Evolutionary conservation across 2,329 filamentous ascomycete species (phyloP).

Genomic region (Thelonectria blattea): DNA sequence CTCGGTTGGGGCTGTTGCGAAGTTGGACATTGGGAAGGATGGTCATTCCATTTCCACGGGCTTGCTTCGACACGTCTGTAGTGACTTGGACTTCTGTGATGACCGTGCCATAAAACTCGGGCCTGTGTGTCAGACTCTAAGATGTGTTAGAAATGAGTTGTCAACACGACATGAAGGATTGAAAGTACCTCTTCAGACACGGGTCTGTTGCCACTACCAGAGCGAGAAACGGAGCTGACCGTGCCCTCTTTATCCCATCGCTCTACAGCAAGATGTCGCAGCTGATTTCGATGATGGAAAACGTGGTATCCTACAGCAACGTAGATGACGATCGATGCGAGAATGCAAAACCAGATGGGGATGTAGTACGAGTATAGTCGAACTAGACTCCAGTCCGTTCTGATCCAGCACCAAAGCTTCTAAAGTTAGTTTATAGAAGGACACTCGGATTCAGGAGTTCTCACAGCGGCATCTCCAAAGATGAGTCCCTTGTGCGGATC

Average conservation of each 20-base stretch:
- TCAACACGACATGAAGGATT: not conserved
- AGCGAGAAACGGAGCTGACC: slow-evolving; percentile 27
- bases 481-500: slow-evolving; percentile 47
- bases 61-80: slow-evolving; percentile 32
- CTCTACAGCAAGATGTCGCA: slow-evolving; percentile 52
- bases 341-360: slow-evolving; percentile 65
- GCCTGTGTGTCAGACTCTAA: slow-evolving; percentile 37
- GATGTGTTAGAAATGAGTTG: slow-evolving; percentile 24
- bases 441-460: slow-evolving; percentile 21
- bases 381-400: slow-evolving; percentile 57
- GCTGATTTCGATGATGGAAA: slow-evolving; percentile 63
- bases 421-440: slow-evolving; percentile 15
- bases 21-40: slow-evolving; percentile 26
- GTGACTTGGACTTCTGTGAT: slow-evolving; percentile 58
- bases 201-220: slow-evolving; percentile 38
- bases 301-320: slow-evolving; percentile 63
- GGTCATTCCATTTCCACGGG: slow-evolving; percentile 6
- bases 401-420: slow-evolving; percentile 68
- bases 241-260: slow-evolving; percentile 32
- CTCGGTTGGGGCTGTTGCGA: slow-evolving; percentile 24
- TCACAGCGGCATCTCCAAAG: slow-evolving; percentile 63
- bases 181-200: slow-evolving; percentile 44
- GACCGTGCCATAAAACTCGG: slow-evolving; percentile 52
- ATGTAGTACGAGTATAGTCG: slow-evolving; percentile 67
- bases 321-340: slow-evolving; percentile 61